Conservation (phyloP, 768 basidiomycete species). For the Pleurotus sapidus region DNA sequence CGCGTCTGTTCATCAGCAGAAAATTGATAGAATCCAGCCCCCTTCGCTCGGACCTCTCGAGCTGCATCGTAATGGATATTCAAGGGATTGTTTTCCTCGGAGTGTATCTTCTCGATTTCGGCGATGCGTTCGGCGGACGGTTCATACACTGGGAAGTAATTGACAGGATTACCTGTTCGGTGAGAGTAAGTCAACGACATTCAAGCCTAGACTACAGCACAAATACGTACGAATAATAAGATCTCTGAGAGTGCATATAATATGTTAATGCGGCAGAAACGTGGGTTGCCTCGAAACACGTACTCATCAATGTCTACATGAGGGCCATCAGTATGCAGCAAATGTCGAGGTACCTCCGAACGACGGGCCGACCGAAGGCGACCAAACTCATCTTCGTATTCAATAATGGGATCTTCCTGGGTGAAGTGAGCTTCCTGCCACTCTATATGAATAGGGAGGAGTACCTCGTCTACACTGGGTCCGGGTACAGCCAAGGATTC, state of each 20-base stretch:
- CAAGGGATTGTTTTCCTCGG: constrained; percentile 72
- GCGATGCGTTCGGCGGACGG: constrained; percentile 79
- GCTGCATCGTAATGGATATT: constrained; percentile 80
- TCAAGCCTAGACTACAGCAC: neutral
- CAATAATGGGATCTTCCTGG: constrained; percentile 75
- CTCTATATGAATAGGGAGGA: constrained; percentile 7
- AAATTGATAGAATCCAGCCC: constrained; percentile 92
- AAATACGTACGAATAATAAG: constrained; percentile 50
- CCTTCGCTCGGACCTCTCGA: constrained; percentile 81
- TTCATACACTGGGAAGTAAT: constrained; percentile 86
- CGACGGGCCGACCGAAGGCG: constrained; percentile 64
- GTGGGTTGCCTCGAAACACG: constrained; percentile 18
- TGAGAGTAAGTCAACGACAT: neutral
- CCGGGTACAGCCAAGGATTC: constrained; percentile 69
- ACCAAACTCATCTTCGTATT: constrained; percentile 88
- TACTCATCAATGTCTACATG: constrained; percentile 58
- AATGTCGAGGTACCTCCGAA: constrained; percentile 75
- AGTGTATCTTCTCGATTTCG: constrained; percentile 65
- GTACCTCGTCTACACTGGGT: constrained; percentile 37
- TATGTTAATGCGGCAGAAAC: constrained; percentile 7
- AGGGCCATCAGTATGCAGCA: constrained; percentile 46
- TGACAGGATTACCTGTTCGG: constrained; percentile 68
- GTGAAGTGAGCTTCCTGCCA: neutral
- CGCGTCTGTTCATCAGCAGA: constrained; percentile 82
- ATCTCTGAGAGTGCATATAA: constrained; percentile 36